Evolutionary conservation across 768 basidiomycete species (phyloP).

Genomic region (Calocera cornea): DNA sequence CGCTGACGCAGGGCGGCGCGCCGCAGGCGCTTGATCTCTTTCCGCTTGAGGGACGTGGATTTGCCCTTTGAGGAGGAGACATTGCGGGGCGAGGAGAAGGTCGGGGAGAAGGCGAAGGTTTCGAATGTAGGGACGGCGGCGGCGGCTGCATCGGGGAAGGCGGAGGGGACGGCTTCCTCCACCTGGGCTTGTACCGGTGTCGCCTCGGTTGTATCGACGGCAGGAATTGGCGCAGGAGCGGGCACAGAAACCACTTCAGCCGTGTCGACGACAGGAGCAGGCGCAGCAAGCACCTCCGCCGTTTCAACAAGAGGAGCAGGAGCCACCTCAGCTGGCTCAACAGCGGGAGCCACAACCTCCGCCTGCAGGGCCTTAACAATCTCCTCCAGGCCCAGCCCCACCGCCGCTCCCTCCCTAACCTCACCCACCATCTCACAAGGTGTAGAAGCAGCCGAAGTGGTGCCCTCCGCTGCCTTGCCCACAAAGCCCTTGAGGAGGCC

Average conservation of each 20-base stretch:
- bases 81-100: background rate
- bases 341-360: too few species aligned
- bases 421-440: too few species aligned
- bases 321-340: background rate
- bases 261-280: too few species aligned
- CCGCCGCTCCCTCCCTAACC: too few species aligned
- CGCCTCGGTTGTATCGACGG: background rate
- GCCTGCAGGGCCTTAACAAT: too few species aligned
- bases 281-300: too few species aligned
- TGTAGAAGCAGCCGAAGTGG: too few species aligned
- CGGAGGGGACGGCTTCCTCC: background rate
- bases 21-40: background rate
- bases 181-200: background rate
- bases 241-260: too few species aligned
- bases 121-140: background rate
- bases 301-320: too few species aligned
- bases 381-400: too few species aligned
- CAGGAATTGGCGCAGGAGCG: background rate
- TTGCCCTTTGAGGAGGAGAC: conserved; percentile 12
- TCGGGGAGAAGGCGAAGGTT: background rate
- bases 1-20: background rate
- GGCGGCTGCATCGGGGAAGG: background rate
- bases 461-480: background rate
- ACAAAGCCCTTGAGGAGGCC: background rate
- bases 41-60: conserved; percentile 9